Conservation (phyloP, 2,329 filamentous ascomycete genomes). For the Pseudocercospora crystallina region DNA sequence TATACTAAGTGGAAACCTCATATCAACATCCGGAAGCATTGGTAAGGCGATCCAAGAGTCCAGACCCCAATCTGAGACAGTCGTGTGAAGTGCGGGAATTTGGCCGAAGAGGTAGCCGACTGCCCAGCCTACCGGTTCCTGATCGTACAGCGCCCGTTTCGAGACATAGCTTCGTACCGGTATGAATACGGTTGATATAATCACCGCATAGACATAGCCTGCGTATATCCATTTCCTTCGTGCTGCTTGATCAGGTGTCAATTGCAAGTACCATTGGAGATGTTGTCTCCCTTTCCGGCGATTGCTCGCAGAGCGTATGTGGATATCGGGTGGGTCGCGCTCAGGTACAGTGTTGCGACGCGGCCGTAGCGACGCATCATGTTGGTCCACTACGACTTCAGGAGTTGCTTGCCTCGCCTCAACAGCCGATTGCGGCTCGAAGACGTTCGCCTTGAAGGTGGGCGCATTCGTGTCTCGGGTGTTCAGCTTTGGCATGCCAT, state of each 20-base stretch:
- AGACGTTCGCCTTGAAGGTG: slow-evolving; percentile 15
- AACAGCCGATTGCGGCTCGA: slow-evolving; percentile 25
- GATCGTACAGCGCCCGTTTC: slow-evolving; percentile 63
- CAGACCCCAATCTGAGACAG: slow-evolving; percentile 67
- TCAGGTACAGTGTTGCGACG: slow-evolving; percentile 29
- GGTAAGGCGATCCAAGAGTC: slow-evolving; percentile 76
- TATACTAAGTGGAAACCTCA: slow-evolving; percentile 17
- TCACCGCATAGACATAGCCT: slow-evolving; percentile 68
- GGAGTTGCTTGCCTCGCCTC: slow-evolving; percentile 18
- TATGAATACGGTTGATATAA: slow-evolving; percentile 65
- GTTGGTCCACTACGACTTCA: slow-evolving; percentile 4
- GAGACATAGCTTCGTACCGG: slow-evolving; percentile 71
- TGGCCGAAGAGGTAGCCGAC: slow-evolving; percentile 86
- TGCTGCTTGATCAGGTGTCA: slow-evolving; percentile 76
- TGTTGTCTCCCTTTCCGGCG: slow-evolving; percentile 59
- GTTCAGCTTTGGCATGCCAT: slow-evolving; percentile 22
- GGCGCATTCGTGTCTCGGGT: slow-evolving; percentile 20
- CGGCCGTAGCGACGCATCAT: slow-evolving; percentile 9
- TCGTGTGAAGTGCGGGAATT: slow-evolving; percentile 67
- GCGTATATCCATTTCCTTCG: slow-evolving; percentile 83
- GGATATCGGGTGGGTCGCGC: slow-evolving; percentile 12
- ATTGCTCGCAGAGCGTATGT: slow-evolving; percentile 6
- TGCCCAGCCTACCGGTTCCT: slow-evolving; percentile 90
- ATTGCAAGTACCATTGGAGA: slow-evolving; percentile 71
- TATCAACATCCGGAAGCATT: slow-evolving; percentile 32